These are phyloP conservation scores for Lagenidium giganteum DNA, from an alignment of 352 stramenopile genomes.

Conservation along the genomic window DNA sequence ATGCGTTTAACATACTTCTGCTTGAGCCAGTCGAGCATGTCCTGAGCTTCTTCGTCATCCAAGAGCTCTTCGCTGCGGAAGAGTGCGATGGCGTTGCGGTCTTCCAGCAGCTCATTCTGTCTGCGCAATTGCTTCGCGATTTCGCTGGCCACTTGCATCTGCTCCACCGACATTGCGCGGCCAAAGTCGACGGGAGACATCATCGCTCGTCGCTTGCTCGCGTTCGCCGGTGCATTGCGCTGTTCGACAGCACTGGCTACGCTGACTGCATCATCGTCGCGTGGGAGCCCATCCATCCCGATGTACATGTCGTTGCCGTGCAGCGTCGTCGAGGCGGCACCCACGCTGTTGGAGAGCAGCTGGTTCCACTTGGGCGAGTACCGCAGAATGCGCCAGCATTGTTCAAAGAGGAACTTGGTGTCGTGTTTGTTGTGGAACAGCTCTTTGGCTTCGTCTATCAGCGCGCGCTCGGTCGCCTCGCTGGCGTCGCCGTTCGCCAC, in stretches of 20 bases:
- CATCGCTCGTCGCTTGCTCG: conserved; percentile 8
- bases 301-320: conserved; percentile 1
- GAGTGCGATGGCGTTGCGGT: conserved; percentile 68
- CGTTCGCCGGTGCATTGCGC: too few species aligned
- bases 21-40: too few species aligned
- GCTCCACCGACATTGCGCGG: conserved; percentile 12
- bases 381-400: conserved; percentile 64
- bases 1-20: too few species aligned
- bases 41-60: conserved; percentile 39
- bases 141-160: conserved; percentile 22
- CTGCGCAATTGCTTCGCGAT: conserved; percentile 50
- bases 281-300: conserved; percentile 1
- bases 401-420: conserved; percentile 64
- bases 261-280: conserved; percentile 2
- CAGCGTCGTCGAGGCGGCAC: conserved; percentile 4
- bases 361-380: conserved; percentile 62
- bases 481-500: conserved; percentile 3
- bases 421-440: conserved; percentile 40
- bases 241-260: background rate
- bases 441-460: conserved; percentile 48
- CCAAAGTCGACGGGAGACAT: conserved; percentile 3
- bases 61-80: conserved; percentile 52
- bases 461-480: conserved; percentile 33
- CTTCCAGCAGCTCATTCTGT: conserved; percentile 64
- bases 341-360: conserved; percentile 40